Conservation (phyloP, 2,329 filamentous ascomycete species). For the Alternaria solani region DNA sequence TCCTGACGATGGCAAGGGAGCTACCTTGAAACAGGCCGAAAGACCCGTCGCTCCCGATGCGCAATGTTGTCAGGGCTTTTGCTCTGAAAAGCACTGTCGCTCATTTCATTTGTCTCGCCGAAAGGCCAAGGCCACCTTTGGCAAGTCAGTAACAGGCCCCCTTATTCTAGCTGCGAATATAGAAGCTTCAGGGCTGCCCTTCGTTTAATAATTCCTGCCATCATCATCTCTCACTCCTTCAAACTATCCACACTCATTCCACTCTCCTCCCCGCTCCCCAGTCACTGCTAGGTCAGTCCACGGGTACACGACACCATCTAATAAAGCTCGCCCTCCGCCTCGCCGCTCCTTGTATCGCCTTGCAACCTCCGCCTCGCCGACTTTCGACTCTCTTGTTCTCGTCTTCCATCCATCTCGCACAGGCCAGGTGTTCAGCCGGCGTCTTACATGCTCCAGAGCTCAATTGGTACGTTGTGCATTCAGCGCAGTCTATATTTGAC, state of each 20-base stretch:
- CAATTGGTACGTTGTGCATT: slow-evolving; percentile 30
- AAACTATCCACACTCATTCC: slow-evolving; percentile 37
- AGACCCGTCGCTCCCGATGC: slow-evolving; percentile 50
- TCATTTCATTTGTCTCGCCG: slow-evolving; percentile 53
- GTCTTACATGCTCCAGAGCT: slow-evolving; percentile 28
- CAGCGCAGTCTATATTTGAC: slow-evolving; percentile 20
- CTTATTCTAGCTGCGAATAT: slow-evolving; percentile 41
- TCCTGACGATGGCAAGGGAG: slow-evolving; percentile 39
- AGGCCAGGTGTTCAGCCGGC: slow-evolving; percentile 33
- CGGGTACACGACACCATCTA: slow-evolving; percentile 42
- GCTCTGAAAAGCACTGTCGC: slow-evolving; percentile 46
- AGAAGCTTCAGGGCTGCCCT: slow-evolving; percentile 43
- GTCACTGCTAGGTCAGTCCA: slow-evolving; percentile 42
- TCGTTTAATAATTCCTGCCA: slow-evolving; percentile 30
- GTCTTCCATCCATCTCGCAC: slow-evolving; percentile 19
- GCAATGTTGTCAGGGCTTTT: slow-evolving; percentile 50
- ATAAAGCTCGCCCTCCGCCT: slow-evolving; percentile 27
- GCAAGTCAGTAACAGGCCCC: slow-evolving; percentile 41
- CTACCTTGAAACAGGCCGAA: slow-evolving; percentile 50
- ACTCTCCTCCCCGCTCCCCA: slow-evolving; percentile 21
- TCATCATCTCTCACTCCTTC: slow-evolving; percentile 36
- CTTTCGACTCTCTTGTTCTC: slow-evolving; percentile 34
- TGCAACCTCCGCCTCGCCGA: slow-evolving; percentile 19
- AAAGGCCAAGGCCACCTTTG: slow-evolving; percentile 44
- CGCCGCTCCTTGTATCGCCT: slow-evolving; percentile 17